Evolutionary conservation across 208 protist species (phyloP).

Genomic region (Acanthamoeba divionensis): DNA sequence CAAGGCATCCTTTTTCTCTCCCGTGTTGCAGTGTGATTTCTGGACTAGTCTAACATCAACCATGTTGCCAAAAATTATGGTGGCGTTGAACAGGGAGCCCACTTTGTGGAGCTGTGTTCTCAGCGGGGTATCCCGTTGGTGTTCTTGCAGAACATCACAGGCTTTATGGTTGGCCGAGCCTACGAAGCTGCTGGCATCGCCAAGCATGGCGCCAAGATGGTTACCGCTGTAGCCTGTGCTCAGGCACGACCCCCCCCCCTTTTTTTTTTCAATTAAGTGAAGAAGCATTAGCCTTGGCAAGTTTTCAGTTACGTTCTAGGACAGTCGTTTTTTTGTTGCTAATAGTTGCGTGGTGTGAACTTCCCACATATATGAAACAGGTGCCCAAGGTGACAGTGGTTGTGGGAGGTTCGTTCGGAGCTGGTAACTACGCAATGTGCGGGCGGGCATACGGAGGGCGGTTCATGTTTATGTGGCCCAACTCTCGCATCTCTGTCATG

Average conservation of each 20-base stretch:
- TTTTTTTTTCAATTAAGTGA: too few relatives aligned
- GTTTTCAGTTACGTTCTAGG: too few relatives aligned
- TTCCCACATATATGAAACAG: too few relatives aligned
- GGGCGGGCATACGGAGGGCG: slow-evolving; percentile 82
- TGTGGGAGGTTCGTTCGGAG: slow-evolving; percentile 94
- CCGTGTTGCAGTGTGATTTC: too few relatives aligned
- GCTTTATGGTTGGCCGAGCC: slow-evolving; percentile 84
- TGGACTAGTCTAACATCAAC: too few relatives aligned
- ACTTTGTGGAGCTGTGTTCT: slow-evolving; percentile 94
- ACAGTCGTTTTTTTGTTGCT: too few relatives aligned
- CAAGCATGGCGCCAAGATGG: slow-evolving; percentile 95
- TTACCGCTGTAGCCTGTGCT: slow-evolving; percentile 93
- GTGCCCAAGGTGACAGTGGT: slow-evolving; percentile 95
- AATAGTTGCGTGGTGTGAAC: too few relatives aligned
- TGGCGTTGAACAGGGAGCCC: too few relatives aligned
- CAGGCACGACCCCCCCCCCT: too few relatives aligned
- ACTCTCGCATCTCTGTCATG: slow-evolving; percentile 94
- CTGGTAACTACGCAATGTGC: slow-evolving; percentile 96
- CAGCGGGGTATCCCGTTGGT: slow-evolving; percentile 92
- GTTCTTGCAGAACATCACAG: slow-evolving; percentile 97
- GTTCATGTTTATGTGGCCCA: slow-evolving; percentile 96
- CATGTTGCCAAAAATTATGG: too few relatives aligned
- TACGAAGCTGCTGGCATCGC: slow-evolving; percentile 87
- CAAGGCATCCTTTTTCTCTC: slow-evolving; percentile 27
- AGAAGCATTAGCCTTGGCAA: too few relatives aligned